A percentile compares a stretch with the other conserved stretches of the same genome.
These are phyloP conservation scores for Trichoderma sp. DNA, from an alignment of 2,329 filamentous ascomycete species.

Conservation along the genomic window DNA sequence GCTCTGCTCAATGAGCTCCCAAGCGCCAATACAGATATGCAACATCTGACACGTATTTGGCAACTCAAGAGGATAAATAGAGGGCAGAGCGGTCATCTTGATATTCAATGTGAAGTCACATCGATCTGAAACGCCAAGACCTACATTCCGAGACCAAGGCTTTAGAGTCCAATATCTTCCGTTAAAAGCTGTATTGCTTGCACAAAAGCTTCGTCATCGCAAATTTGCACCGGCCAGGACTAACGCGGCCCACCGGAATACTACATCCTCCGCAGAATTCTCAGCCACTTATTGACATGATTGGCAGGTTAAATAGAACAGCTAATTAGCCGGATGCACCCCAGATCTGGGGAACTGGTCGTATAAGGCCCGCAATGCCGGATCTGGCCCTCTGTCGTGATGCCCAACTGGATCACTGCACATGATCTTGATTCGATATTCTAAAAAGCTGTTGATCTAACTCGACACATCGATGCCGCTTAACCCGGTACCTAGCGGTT, in stretches of 20 bases:
- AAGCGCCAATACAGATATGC: background rate
- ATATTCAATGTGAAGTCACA: too few relatives aligned
- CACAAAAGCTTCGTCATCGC: background rate
- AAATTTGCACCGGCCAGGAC: background rate
- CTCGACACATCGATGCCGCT: constrained; percentile 14
- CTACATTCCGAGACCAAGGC: background rate
- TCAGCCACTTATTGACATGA: background rate
- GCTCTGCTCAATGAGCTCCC: background rate
- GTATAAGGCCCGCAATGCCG: background rate
- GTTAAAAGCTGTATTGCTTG: background rate
- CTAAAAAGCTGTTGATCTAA: background rate
- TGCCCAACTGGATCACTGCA: background rate
- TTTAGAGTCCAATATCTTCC: background rate
- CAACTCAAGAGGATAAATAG: background rate
- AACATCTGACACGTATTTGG: background rate
- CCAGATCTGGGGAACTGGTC: constrained; percentile 17
- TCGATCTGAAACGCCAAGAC: background rate
- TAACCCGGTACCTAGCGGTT: background rate
- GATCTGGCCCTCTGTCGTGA: background rate
- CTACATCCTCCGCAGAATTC: constrained; percentile 14
- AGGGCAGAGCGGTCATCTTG: background rate
- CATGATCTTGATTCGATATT: background rate
- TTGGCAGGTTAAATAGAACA: constrained; percentile 21
- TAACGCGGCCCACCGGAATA: background rate
- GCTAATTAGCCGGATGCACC: constrained; percentile 19